Evolutionary conservation across 2,329 filamentous ascomycete species (phyloP).

Genomic region (Paecilomyces formosus): DNA sequence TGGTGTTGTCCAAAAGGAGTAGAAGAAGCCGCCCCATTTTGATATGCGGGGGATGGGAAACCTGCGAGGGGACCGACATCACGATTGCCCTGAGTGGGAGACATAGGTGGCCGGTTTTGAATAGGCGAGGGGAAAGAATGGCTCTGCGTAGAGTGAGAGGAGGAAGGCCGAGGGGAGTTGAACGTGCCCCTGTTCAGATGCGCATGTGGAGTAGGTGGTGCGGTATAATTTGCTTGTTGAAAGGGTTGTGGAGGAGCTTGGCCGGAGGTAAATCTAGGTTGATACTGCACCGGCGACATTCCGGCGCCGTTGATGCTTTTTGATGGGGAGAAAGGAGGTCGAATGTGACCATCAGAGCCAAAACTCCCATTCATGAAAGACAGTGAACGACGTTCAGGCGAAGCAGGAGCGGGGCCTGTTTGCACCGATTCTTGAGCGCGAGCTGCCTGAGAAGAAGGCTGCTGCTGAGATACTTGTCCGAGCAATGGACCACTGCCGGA

Average conservation of each 20-base stretch:
- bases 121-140: constrained; percentile 30
- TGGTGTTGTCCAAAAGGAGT: constrained; percentile 26
- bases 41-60: constrained; percentile 25
- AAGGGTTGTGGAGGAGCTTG: constrained; percentile 16
- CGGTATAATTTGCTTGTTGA: constrained; percentile 21
- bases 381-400: constrained; percentile 24
- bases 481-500: neutral
- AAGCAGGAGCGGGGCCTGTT: constrained; percentile 10
- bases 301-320: constrained; percentile 21
- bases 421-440: neutral
- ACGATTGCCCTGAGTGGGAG: constrained; percentile 43
- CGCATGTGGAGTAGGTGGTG: constrained; percentile 16
- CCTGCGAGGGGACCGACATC: constrained; percentile 40
- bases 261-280: constrained; percentile 11
- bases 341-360: constrained; percentile 15
- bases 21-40: constrained; percentile 22
- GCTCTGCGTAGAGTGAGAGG: constrained; percentile 31
- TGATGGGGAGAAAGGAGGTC: constrained; percentile 25
- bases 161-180: constrained; percentile 30
- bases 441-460: neutral
- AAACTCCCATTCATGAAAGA: constrained; percentile 7
- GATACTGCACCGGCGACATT: constrained; percentile 15
- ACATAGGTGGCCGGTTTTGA: constrained; percentile 40
- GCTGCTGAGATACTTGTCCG: neutral
- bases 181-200: constrained; percentile 18